Conservation (phyloP, 306 rosid genomes). For the Hippophae tibetana region DNA sequence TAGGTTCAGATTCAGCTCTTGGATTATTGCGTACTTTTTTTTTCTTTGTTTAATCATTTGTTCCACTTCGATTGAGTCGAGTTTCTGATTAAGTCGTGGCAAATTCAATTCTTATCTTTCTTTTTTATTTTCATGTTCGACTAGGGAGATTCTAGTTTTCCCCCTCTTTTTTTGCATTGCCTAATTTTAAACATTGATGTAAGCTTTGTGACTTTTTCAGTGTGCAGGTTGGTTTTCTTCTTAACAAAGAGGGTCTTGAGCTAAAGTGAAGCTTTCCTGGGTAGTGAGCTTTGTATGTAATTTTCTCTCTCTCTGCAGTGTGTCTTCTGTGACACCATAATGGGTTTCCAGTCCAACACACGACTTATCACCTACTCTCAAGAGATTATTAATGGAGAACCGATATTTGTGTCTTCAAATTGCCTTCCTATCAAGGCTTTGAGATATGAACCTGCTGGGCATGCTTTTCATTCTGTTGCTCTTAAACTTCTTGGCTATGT, state of each 20-base stretch:
- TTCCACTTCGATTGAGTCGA: no score
- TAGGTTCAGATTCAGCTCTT: no score
- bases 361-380: conserved; percentile 52
- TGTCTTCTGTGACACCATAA: conserved; percentile 11
- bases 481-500: conserved; percentile 60
- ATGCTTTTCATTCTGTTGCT: conserved; percentile 68
- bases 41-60: no score
- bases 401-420: conserved; percentile 69
- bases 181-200: no score
- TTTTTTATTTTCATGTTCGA: no score
- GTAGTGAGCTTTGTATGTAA: conserved; percentile 4
- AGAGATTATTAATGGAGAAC: conserved; percentile 79
- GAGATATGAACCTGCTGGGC: conserved; percentile 81
- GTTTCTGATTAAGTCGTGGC: no score
- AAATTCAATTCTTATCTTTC: no score
- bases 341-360: conserved; percentile 38
- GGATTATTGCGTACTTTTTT: no score
- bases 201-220: conserved; percentile 8
- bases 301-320: conserved; percentile 14
- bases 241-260: not conserved
- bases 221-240: not conserved
- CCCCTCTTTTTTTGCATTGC: no score
- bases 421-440: conserved; percentile 69
- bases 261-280: not conserved
- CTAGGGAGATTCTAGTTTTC: no score